Evolutionary conservation across 495 filamentous ascomycete species (phyloP), one percentile per base, ranked within the genome.

Genomic region (Xylaria bambusicola): DNA sequence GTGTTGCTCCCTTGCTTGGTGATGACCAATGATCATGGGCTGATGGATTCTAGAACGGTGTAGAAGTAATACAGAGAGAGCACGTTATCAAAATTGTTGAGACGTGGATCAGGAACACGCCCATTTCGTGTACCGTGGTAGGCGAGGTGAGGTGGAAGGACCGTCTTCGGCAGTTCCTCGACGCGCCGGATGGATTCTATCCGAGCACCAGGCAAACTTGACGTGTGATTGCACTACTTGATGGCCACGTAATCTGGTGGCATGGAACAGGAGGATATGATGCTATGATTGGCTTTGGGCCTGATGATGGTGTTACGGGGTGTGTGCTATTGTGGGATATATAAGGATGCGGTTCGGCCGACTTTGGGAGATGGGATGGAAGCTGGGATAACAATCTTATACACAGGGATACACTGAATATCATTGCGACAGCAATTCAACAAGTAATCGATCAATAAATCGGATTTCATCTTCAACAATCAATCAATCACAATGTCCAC

Each of bases 201-300:
- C 36, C n/a, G 35, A 15, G 33, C 27, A 5, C 15, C 0, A 17
- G 18, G 6, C 12, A 29, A 36, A 13, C 6, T 6, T 23, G 3
- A 6, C 36, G 52, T 59, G 56, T 59, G 47, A 59, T 59, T 59
- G 48, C 47, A 59, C 56, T 27, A 59, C 56, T 38, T 6, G 27
- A 15, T 44, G 40, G 56, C 47, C 56, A 33, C 56, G 56, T 42
- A 59, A 59, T 59, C 24, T 24, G 13, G 36, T 36, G 7, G 17
- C n/a, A 15, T 4, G 27, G 6, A 20, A 45, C 3, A 23, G 17
- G 33, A 18, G 21, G 18, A 6, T 31, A 8, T 33, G 18, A 6
- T 31, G 12, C 41, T 3, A 18, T 10, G n/a, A 24, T 18, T 35
- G 38, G 47, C 33, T 29, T 27, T n/a, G 10, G 8, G 29, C 29